These are phyloP conservation scores for Grosmannia serpens DNA, from an alignment of 2,329 filamentous ascomycete genomes.

Conservation along the genomic window DNA sequence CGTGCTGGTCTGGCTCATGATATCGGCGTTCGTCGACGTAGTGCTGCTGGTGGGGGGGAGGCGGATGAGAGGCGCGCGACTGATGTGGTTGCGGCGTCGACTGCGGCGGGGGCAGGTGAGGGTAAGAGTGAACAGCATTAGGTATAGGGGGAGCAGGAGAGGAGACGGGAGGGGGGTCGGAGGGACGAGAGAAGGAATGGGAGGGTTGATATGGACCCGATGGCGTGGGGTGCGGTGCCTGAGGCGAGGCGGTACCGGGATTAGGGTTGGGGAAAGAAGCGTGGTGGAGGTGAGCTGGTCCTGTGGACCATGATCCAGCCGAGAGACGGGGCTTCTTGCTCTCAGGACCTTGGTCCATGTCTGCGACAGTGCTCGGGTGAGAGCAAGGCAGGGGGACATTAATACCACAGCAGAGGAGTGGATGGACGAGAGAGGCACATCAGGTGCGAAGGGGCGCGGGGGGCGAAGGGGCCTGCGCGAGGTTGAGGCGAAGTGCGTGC, in stretches of 20 bases:
- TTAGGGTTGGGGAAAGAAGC: slow-evolving; percentile 36
- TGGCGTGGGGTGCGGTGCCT: slow-evolving; percentile 18
- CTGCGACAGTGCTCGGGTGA: slow-evolving; percentile 22
- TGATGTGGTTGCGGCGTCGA: slow-evolving; percentile 1
- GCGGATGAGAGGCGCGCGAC: slow-evolving; percentile 15
- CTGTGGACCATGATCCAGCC: slow-evolving; percentile 17
- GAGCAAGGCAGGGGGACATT: slow-evolving; percentile 13
- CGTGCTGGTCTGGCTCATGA: slow-evolving; percentile 43
- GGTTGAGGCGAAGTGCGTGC: not conserved
- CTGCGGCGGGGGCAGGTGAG: not conserved
- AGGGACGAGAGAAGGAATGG: slow-evolving; percentile 25
- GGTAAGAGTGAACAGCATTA: not conserved
- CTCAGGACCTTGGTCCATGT: slow-evolving; percentile 51
- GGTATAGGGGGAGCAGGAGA: slow-evolving; percentile 1
- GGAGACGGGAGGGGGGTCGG: slow-evolving; percentile 18
- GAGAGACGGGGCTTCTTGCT: slow-evolving; percentile 47
- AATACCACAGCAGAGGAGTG: slow-evolving; percentile 12
- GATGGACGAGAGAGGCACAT: slow-evolving; percentile 5
- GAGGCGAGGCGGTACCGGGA: slow-evolving; percentile 19
- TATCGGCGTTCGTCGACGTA: slow-evolving; percentile 40
- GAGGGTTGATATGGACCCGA: slow-evolving; percentile 26
- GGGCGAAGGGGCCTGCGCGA: not conserved
- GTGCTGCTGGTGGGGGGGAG: slow-evolving; percentile 27
- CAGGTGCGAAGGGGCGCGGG: slow-evolving; percentile 1
- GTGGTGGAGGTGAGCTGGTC: slow-evolving; percentile 1